Evolutionary conservation across 345 rosid species (phyloP), one percentile per base, ranked within the genome.

Genomic region (Hibiscus trionum): DNA sequence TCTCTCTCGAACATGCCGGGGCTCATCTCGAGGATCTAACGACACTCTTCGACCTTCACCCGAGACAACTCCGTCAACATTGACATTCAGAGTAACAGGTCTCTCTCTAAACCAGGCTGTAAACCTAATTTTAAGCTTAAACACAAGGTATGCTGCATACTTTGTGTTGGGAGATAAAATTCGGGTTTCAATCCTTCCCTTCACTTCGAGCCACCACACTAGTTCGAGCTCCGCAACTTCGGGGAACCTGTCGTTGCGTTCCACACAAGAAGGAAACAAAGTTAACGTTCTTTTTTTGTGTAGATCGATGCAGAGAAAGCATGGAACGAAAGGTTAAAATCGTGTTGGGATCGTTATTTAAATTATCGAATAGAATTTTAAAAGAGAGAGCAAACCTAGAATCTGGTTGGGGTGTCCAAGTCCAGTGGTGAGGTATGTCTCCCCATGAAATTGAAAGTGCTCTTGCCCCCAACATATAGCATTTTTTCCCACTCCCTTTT

Each of bases 391-490:
- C 63, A 39, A 27, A 83, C 85, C 83, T 79, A 3, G 85, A 75
- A 11, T 66, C n/a, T 12, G 71, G 68, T 4, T 7, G 15, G 14
- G 72, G 59, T 46, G 3, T 58, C 83, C 78, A 79, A 11, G 10
- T 68, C 11, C 87, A 82, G 37, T 72, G 69, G 11, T 0, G 1
- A 50, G 85, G 78, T 21, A 73, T 46, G 31, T 75, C 80, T 1
- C 68, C 83, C 85, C 82, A 73, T n/a, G 11, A 65, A 70, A 84
- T 75, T 1, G 35, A 29, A 14, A 82, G 76, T 19, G 70, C 76
- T 61, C 82, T 73, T 24, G 83, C 72, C 2, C 80, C 76, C 27
- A 77, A 4, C 82, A 77, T 79, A 61, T 70, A 81, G 17, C 85
- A 70, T 71, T 64, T 84, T 71, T 79, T 84, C 46, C 83, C 85